These are phyloP conservation scores for Kluyveromyces wickerhamii DNA, from an alignment of 805 yeast genomes.

Conservation along the genomic window DNA sequence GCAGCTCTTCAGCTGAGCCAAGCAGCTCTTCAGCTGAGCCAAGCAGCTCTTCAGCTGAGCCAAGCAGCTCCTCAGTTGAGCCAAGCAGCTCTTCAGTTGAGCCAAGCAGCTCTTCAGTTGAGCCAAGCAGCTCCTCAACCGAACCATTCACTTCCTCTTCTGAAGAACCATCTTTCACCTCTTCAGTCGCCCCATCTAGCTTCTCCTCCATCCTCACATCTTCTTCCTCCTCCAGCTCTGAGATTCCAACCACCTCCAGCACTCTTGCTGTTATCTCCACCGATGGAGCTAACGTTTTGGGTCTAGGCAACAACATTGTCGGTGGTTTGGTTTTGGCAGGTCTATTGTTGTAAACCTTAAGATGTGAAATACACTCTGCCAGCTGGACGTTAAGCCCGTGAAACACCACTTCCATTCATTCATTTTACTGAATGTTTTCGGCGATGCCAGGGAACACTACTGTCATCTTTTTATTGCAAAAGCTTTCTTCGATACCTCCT, in stretches of 20 bases:
- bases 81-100: constrained; percentile 18
- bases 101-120: constrained; percentile 17
- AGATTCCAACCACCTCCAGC: constrained; percentile 20
- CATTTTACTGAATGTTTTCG: too few relatives aligned
- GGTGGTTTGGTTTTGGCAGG: constrained; percentile 16
- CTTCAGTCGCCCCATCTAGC: constrained; percentile 15
- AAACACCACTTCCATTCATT: too few relatives aligned
- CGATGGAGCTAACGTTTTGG: constrained; percentile 42
- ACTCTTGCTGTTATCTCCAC: constrained; percentile 15
- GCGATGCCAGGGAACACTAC: too few relatives aligned
- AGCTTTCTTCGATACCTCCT: constrained; percentile 1
- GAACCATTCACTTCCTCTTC: constrained; percentile 19
- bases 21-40: constrained; percentile 25
- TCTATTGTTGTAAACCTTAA: constrained; percentile 6
- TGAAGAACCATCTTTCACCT: constrained; percentile 11
- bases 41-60: constrained; percentile 18
- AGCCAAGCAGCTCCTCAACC: constrained; percentile 16
- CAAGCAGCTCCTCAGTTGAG: constrained; percentile 20
- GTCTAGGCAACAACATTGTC: constrained; percentile 21
- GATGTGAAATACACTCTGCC: too few relatives aligned
- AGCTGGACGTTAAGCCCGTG: too few relatives aligned
- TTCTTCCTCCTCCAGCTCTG: constrained; percentile 17
- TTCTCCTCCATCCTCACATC: constrained; percentile 18
- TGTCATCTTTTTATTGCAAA: too few relatives aligned
- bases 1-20: constrained; percentile 23